Evolutionary conservation across 2,329 filamentous ascomycete species (phyloP).

Genomic region (Didymellaceae sp.): DNA sequence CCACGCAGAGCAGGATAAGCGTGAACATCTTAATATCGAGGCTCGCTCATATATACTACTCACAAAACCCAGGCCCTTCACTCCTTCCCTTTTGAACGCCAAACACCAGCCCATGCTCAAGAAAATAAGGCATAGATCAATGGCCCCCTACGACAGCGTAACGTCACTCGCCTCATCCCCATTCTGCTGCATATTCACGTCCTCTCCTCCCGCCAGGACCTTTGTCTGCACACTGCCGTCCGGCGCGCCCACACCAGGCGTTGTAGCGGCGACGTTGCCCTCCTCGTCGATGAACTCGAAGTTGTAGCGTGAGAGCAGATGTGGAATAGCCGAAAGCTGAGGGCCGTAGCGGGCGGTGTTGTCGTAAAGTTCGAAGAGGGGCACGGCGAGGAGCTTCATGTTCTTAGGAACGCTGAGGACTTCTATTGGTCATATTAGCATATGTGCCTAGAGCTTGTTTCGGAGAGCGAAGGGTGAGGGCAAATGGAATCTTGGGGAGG

Average conservation of each 20-base stretch:
- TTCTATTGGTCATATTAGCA: constrained; percentile 61
- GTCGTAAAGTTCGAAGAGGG: constrained; percentile 96
- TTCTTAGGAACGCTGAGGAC: constrained; percentile 97
- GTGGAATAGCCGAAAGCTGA: constrained; percentile 93
- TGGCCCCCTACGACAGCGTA: constrained; percentile 35
- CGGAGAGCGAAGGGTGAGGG: too few relatives aligned
- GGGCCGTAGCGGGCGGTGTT: constrained; percentile 95
- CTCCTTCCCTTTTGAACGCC: not conserved
- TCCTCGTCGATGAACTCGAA: constrained; percentile 97
- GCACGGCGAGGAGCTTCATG: constrained; percentile 98
- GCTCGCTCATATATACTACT: too few relatives aligned
- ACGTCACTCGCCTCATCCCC: constrained; percentile 46
- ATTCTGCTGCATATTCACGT: constrained; percentile 47
- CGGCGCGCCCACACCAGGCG: constrained; percentile 75
- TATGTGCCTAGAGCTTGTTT: constrained; percentile 20
- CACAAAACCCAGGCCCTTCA: not conserved
- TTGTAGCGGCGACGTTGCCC: constrained; percentile 83
- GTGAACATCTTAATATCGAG: too few relatives aligned
- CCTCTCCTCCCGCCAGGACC: constrained; percentile 47
- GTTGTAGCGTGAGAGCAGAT: constrained; percentile 92
- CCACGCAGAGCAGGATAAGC: too few relatives aligned
- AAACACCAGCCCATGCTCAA: not conserved
- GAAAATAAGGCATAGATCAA: not conserved
- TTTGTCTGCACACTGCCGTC: constrained; percentile 42
- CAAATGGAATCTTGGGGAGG: too few relatives aligned